phyloP scores from a whole-genome alignment of 2,329 filamentous ascomycete genomes.

The Pseudogymnoascus destructans region DNA sequence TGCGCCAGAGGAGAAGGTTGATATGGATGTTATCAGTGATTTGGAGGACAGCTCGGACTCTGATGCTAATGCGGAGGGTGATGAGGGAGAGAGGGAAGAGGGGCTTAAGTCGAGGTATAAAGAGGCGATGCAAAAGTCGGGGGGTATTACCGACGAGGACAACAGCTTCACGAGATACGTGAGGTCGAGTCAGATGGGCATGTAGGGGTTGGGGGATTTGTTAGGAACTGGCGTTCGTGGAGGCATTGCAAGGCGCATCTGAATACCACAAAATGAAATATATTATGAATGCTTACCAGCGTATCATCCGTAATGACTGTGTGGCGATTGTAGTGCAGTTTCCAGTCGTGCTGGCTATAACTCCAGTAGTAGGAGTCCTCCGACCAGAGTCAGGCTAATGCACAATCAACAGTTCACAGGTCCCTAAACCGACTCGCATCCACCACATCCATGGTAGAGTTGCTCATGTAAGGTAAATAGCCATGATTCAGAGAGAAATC shows the following conservation, averaged over 20 bases:
- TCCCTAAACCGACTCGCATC: not conserved
- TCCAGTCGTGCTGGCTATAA: no score
- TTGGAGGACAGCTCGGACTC: slow-evolving; percentile 37
- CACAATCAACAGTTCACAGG: not conserved
- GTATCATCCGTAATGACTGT: no score
- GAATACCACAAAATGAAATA: slow-evolving; percentile 19
- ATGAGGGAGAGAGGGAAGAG: slow-evolving; percentile 41
- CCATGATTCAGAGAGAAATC: not conserved
- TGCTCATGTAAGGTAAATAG: not conserved
- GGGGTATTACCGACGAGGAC: slow-evolving; percentile 23
- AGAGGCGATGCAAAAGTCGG: slow-evolving; percentile 51
- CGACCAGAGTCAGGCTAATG: not conserved
- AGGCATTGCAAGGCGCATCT: slow-evolving; percentile 24
- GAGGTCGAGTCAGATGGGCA: slow-evolving; percentile 24
- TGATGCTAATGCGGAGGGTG: slow-evolving; percentile 44
- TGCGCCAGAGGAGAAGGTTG: slow-evolving; percentile 25
- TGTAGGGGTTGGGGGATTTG: slow-evolving; percentile 15
- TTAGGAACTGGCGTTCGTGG: slow-evolving; percentile 16
- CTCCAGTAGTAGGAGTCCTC: not conserved
- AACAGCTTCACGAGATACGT: slow-evolving; percentile 27
- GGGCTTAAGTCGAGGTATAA: slow-evolving; percentile 66
- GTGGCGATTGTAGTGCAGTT: no score
- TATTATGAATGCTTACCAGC: slow-evolving; percentile 1
- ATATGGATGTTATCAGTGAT: slow-evolving; percentile 27
- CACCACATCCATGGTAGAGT: not conserved